Base-by-base conservation (phyloP, 805 yeast genomes). In the Wickerhamomyces xylosicus region DNA sequence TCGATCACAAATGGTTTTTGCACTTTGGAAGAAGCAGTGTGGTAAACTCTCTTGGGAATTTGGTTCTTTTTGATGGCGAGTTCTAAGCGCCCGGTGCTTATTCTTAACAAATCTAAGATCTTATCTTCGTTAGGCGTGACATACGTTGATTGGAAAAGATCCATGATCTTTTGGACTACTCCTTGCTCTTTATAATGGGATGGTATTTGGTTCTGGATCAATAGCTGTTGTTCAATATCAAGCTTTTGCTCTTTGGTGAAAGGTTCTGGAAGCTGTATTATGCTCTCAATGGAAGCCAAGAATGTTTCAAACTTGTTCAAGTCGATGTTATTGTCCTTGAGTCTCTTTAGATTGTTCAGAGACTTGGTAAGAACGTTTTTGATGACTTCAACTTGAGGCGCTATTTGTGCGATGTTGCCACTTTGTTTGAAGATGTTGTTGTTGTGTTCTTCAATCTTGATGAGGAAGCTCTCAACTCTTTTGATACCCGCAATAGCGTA, bases 401-500 rank as follows among this genome's bases (percentile, higher is more conserved):
- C 73, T 79, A 46, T 69, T 71, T 20, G 71, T 62, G 40, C 72
- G 71, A 37, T 74, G 78, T 16, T 3, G 31, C 19, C 5, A 31
- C 39, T 33, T 35, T 40, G 37, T 31, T 38, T 39, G 10, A 31
- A 37, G 20, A 34, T 41, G n/a, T 38, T 19, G 7, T 40, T 40
- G 29, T 44, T 31, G 14, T 45, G 44, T 18, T 51, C 54, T 27
- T 50, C 50, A 18, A 50, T 35, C 35, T 54, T 53, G 4, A 35
- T 28, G 18, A 53, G 42, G 22, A 54, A 44, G 4, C 46, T 50
- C 7, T 60, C 58, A 14, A 83, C 70, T 49, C 79, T 73, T 35
- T 74, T 78, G 6, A 82, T 71, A 37, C 83, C 81, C 3, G 78
- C 72, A 36, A 82, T 67, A 1, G 84, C 77, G 47, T 81, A 79